A percentile compares a stretch with the other conserved stretches of the same genome.
Conservation (phyloP, 108 stramenopile species). For the Parietichytrium sp. region DNA sequence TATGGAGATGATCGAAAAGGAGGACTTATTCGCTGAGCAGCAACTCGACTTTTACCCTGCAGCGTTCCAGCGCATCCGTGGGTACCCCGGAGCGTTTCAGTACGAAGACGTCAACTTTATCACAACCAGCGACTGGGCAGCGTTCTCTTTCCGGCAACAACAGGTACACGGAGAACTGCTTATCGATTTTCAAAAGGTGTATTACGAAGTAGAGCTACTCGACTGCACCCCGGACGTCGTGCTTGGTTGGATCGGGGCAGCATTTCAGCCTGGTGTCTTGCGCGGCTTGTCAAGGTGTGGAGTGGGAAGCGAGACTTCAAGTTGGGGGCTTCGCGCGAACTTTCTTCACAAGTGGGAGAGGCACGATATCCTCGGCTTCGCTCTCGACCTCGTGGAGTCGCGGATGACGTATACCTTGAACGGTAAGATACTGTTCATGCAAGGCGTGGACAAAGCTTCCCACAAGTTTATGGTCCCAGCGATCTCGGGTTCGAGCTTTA, state of each 20-base stretch:
- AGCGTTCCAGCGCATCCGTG: background rate
- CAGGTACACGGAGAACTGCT: background rate
- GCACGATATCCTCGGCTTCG: constrained; percentile 18
- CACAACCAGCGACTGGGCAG: background rate
- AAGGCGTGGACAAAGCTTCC: no score
- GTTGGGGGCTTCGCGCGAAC: background rate
- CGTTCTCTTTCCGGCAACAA: background rate
- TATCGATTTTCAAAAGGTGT: background rate
- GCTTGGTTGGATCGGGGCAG: background rate
- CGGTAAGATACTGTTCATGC: background rate
- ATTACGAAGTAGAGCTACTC: constrained; percentile 4
- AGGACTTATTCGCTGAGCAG: background rate
- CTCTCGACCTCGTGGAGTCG: background rate
- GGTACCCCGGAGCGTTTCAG: background rate
- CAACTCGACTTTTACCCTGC: background rate
- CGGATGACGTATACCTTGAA: background rate
- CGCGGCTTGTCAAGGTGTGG: background rate
- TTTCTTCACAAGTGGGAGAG: background rate
- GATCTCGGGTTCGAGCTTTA: background rate
- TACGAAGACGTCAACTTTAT: background rate
- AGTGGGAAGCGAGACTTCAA: background rate
- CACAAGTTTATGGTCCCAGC: background rate
- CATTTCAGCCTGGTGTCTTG: background rate
- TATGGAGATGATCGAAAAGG: background rate
- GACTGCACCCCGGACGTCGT: background rate